A percentile compares a stretch with the other conserved stretches of the same genome.
Evolutionary conservation across 2,329 filamentous ascomycete genomes (phyloP).

Genomic region (Huntiella decipiens): DNA sequence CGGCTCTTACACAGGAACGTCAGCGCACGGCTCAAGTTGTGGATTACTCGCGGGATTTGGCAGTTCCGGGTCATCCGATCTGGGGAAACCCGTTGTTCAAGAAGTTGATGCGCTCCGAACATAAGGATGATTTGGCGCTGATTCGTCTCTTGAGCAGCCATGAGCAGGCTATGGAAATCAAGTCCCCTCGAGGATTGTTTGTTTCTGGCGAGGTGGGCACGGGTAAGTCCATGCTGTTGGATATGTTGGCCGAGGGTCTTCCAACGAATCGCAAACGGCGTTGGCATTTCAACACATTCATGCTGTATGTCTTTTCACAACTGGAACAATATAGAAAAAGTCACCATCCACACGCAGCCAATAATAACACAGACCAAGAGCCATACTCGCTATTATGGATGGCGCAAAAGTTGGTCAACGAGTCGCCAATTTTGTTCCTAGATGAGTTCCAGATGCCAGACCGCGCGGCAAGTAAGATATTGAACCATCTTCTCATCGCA

Average conservation of each 20-base stretch:
- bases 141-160: constrained; percentile 50
- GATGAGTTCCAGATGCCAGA: constrained; percentile 76
- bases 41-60: constrained; percentile 19
- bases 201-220: constrained; percentile 68
- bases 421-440: constrained; percentile 57
- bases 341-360: constrained; percentile 11
- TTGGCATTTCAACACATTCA: constrained; percentile 77
- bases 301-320: constrained; percentile 57
- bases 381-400: constrained; percentile 50
- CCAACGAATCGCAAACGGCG: constrained; percentile 54
- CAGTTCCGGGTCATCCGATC: constrained; percentile 34
- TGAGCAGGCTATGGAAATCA: constrained; percentile 49
- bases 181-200: constrained; percentile 56
- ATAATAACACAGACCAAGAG: constrained; percentile 22
- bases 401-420: constrained; percentile 56
- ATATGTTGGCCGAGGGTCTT: constrained; percentile 59
- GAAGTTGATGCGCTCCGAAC: constrained; percentile 31
- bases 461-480: constrained; percentile 55
- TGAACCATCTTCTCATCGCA: constrained; percentile 57
- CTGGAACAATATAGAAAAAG: constrained; percentile 42
- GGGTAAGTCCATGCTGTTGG: constrained; percentile 71
- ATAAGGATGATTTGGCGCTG: constrained; percentile 26
- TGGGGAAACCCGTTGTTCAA: constrained; percentile 39
- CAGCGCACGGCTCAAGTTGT: constrained; percentile 16
- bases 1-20: constrained; percentile 22